Base-by-base conservation (phyloP, 2,329 filamentous ascomycete genomes). In the Xylariaceae sp. region DNA sequence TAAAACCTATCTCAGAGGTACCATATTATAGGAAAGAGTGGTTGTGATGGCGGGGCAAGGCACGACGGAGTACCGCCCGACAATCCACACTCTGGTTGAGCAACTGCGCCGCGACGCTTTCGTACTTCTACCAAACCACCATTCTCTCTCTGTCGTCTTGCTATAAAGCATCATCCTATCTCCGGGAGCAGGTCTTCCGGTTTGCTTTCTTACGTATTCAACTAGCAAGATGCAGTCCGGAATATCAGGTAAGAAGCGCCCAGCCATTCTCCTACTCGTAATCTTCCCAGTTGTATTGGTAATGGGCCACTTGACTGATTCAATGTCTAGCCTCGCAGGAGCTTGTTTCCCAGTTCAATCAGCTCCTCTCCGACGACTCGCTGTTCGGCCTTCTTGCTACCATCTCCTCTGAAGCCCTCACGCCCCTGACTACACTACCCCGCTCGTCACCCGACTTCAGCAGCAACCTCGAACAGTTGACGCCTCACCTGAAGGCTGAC, bases 261-360 rank as follows among this genome's bases (percentile, higher is more conserved):
- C 20, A n/a, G 36, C 27, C n/a, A 20, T 13, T 24, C 42, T 20
- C 48, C 27, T 16, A 27, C 9, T 13, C 43, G 24, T 50, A 35
- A 35, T 18, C 18, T 13, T 37, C 30, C 33, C 21, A 3, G 21
- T 21, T n/a, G 6, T 18, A n/a, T n/a, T n/a, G n/a, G n/a, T n/a
- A n/a, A n/a, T n/a, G n/a, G n/a, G n/a, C n/a, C n/a, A n/a, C n/a
- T n/a, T n/a, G n/a, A n/a, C n/a, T n/a, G n/a, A n/a, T n/a, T n/a
- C n/a, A n/a, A n/a, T n/a, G n/a, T n/a, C n/a, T 20, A 90, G 91
- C 88, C 61, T 92, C 90, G 51, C 73, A 86, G 73, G 90, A 93
- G 79, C 87, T 94, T 58, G 82, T 86, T 69, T 77, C 83, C 65
- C 81, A 88, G 64, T 92, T 94, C 80, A 85, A 84, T 73, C 77